Evolutionary conservation across 1,139 yeast species (phyloP).

Genomic region (Nakaseomyces nivariensis): DNA sequence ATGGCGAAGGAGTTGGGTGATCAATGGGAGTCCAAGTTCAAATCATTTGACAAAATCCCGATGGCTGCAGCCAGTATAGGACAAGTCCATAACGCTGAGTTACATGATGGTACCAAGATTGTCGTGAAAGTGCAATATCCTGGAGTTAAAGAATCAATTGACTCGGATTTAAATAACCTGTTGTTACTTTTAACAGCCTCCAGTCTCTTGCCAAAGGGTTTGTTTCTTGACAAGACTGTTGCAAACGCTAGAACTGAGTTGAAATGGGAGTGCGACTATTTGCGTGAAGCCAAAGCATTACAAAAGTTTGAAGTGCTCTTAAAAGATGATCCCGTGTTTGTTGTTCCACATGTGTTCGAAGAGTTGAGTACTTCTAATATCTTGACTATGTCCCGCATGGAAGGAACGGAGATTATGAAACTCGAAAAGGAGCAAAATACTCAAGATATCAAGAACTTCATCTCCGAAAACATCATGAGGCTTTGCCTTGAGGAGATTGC

Average conservation of each 20-base stretch:
- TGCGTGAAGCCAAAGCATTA: slow-evolving; percentile 78
- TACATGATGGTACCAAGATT: slow-evolving; percentile 52
- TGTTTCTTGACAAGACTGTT: slow-evolving; percentile 82
- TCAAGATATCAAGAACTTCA: slow-evolving; percentile 67
- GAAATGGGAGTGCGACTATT: slow-evolving; percentile 96
- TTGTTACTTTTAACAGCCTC: slow-evolving; percentile 78
- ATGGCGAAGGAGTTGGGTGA: slow-evolving; percentile 63
- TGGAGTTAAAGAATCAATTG: slow-evolving; percentile 91
- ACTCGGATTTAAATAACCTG: slow-evolving; percentile 82
- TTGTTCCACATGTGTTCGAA: slow-evolving; percentile 73
- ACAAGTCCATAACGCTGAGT: slow-evolving; percentile 81
- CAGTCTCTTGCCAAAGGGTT: slow-evolving; percentile 77
- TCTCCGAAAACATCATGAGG: slow-evolving; percentile 80
- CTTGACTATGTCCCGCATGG: slow-evolving; percentile 81
- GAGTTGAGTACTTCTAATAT: slow-evolving; percentile 74
- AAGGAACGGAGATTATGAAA: slow-evolving; percentile 74
- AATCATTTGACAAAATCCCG: slow-evolving; percentile 77
- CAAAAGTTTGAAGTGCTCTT: slow-evolving; percentile 54
- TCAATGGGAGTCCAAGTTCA: slow-evolving; percentile 67
- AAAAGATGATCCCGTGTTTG: slow-evolving; percentile 58
- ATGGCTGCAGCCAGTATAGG: slow-evolving; percentile 98
- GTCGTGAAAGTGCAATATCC: slow-evolving; percentile 98
- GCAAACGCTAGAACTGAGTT: slow-evolving; percentile 89
- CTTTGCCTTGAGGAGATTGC: slow-evolving; percentile 80
- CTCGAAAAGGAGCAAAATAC: slow-evolving; percentile 45